phyloP scores from a whole-genome alignment of 495 filamentous ascomycete species.

The Corynascus novoguineensis region DNA sequence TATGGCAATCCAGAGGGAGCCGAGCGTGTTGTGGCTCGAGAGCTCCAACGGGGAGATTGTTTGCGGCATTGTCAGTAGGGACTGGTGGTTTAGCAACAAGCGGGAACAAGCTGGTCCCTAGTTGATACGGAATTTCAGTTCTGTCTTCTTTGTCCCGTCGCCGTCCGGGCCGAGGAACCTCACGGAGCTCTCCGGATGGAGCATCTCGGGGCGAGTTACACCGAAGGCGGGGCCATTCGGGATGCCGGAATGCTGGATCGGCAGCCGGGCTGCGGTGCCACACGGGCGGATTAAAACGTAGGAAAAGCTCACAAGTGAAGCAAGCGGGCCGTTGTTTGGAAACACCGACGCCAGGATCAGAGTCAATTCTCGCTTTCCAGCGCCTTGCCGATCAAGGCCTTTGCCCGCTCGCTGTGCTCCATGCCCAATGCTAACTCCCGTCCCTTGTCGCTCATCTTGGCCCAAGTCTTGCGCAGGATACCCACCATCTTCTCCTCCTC shows the following conservation, averaged over 20 bases:
- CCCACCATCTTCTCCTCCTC: conserved; percentile 68
- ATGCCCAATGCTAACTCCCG: conserved; percentile 62
- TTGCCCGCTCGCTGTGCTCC: conserved; percentile 53
- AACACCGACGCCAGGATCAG: too few species aligned
- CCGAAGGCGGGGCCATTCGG: conserved; percentile 10
- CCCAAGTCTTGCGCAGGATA: conserved; percentile 79
- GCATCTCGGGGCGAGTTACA: conserved; percentile 10
- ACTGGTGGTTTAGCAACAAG: not conserved
- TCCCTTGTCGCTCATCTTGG: conserved; percentile 68
- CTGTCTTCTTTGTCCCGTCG: not conserved
- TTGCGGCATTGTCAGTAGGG: conserved; percentile 6
- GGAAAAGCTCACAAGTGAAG: too few species aligned
- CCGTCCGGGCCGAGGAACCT: not conserved
- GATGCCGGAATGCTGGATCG: too few species aligned
- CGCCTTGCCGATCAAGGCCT: conserved; percentile 58
- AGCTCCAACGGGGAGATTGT: conserved; percentile 28
- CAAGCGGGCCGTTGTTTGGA: too few species aligned
- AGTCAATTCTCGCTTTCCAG: conserved; percentile 31
- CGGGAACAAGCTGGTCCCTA: too few species aligned
- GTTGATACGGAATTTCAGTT: not conserved
- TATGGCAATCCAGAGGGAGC: conserved; percentile 74
- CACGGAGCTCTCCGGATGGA: not conserved
- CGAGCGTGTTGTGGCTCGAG: conserved; percentile 53
- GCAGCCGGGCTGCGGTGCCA: too few species aligned
- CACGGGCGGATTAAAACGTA: too few species aligned